phyloP scores from a whole-genome alignment of 768 basidiomycete species.

The Termitomyces sp. region DNA sequence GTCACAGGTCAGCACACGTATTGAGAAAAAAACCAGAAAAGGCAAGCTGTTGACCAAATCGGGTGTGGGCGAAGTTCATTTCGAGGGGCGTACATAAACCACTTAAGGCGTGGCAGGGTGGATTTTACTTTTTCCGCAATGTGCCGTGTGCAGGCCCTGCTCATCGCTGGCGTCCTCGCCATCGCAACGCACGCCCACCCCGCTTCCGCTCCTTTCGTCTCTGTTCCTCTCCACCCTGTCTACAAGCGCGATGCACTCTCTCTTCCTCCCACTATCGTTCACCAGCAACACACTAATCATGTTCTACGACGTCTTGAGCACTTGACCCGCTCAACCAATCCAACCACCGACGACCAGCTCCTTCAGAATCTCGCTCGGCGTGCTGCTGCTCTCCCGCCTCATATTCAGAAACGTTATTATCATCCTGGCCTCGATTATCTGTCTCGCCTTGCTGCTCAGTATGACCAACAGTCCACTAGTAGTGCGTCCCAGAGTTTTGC shows the following conservation, averaged over 20 bases:
- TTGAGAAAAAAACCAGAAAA: background rate
- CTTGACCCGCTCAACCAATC: conserved; percentile 43
- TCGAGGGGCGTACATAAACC: background rate
- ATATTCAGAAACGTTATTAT: conserved; percentile 15
- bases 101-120: background rate
- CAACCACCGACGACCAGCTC: conserved; percentile 30
- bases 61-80: background rate
- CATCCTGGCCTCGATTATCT: conserved; percentile 2
- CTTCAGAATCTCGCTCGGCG: conserved; percentile 32
- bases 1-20: background rate
- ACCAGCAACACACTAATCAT: conserved; percentile 58
- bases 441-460: conserved; percentile 1
- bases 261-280: conserved; percentile 18
- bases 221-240: conserved; percentile 15
- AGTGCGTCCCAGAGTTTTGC: background rate
- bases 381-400: conserved; percentile 25
- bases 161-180: conserved; percentile 1
- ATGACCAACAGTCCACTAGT: background rate
- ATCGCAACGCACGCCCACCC: conserved; percentile 6
- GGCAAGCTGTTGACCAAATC: background rate
- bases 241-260: background rate
- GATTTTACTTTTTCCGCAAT: background rate
- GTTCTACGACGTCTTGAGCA: conserved; percentile 46
- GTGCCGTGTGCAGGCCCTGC: conserved; percentile 8
- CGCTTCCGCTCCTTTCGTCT: conserved; percentile 9